A percentile compares a stretch with the other conserved stretches of the same genome.
Conservation (phyloP, 2,329 filamentous ascomycete species). For the Westerdykella aurantiaca region DNA sequence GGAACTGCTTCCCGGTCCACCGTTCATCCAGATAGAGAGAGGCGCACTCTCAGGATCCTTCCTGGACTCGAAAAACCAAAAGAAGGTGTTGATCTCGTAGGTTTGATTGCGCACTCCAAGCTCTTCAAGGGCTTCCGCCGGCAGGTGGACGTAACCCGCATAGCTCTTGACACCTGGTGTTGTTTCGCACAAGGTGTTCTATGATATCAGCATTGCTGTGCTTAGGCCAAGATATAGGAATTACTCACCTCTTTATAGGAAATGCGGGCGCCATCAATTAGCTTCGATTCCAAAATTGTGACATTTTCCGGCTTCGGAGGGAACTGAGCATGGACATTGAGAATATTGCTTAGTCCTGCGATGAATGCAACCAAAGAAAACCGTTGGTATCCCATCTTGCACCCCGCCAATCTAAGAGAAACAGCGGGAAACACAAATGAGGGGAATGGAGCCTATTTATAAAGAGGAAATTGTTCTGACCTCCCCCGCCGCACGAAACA, state of each 20-base stretch:
- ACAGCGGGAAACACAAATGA: too few relatives aligned
- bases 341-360: slow-evolving; percentile 6
- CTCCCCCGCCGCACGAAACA: too few relatives aligned
- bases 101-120: slow-evolving; percentile 37
- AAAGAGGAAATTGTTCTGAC: too few relatives aligned
- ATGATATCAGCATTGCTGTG: neutral
- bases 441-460: too few relatives aligned
- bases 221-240: neutral
- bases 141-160: slow-evolving; percentile 55
- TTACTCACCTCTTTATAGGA: slow-evolving; percentile 41
- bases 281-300: slow-evolving; percentile 35
- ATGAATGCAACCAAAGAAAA: slow-evolving; percentile 9
- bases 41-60: slow-evolving; percentile 52
- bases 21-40: slow-evolving; percentile 56
- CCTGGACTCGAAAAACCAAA: slow-evolving; percentile 59
- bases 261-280: slow-evolving; percentile 38
- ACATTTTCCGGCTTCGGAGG: slow-evolving; percentile 37
- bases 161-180: slow-evolving; percentile 53
- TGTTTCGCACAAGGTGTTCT: slow-evolving; percentile 50
- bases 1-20: slow-evolving; percentile 52
- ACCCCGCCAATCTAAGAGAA: too few relatives aligned
- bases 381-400: too few relatives aligned
- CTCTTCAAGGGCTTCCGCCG: slow-evolving; percentile 40
- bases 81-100: slow-evolving; percentile 56
- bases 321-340: slow-evolving; percentile 27